Conservation (phyloP, 1,284 basidiomycete species). For the Cystobasidium pallidum region DNA sequence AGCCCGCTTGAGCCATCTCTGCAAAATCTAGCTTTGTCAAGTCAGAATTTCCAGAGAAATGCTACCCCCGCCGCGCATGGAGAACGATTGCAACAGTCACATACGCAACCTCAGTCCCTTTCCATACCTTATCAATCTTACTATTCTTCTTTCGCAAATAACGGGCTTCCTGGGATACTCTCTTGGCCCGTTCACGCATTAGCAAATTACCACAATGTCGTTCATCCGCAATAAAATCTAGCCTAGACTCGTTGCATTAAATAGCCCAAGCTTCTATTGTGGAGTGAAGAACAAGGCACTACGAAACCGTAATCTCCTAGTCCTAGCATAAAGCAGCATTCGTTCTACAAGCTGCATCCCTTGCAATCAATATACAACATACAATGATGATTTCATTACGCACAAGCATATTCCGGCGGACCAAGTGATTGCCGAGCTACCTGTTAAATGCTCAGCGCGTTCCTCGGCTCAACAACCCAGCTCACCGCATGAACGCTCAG, state of each 20-base stretch:
- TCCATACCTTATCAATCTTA: not conserved
- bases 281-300: not conserved
- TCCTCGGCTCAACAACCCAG: too few relatives aligned
- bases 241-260: not conserved
- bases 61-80: not conserved
- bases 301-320: not conserved
- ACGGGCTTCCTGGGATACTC: constrained; percentile 34
- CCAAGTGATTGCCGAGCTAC: not conserved
- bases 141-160: constrained; percentile 44
- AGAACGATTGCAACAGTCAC: not conserved
- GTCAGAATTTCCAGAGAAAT: not conserved
- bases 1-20: constrained; percentile 13
- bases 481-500: too few relatives aligned
- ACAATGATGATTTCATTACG: not conserved
- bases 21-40: constrained; percentile 9
- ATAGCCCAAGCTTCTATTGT: not conserved
- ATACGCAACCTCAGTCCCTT: not conserved
- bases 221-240: constrained; percentile 6
- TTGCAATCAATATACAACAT: too few relatives aligned
- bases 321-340: not conserved
- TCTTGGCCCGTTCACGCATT: constrained; percentile 25
- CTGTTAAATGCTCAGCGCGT: not conserved
- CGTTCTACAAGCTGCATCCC: not conserved
- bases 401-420: too few relatives aligned
- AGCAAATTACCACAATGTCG: constrained; percentile 12